Percentiles rank a stretch among this genome's conserved stretches.
Conservation (phyloP, 202 grass and related monocot genomes). For the Schoenoplectus triqueter region DNA sequence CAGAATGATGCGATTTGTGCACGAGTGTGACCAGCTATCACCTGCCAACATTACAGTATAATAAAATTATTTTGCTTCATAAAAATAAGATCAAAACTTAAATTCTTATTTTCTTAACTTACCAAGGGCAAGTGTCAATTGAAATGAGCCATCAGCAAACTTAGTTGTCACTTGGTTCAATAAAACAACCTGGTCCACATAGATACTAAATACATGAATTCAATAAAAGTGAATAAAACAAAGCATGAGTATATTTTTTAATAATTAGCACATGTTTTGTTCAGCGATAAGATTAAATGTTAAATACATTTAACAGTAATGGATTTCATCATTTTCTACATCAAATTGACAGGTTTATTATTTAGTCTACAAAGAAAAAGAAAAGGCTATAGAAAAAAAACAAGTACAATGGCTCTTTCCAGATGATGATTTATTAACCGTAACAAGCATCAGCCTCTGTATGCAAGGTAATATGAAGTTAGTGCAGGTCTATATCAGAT, state of each 20-base stretch:
- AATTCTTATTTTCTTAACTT: slow-evolving; percentile 36
- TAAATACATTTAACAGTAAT: neutral
- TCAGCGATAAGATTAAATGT: neutral
- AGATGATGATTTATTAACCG: neutral
- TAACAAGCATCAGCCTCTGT: neutral
- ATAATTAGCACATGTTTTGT: neutral
- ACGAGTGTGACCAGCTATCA: slow-evolving; percentile 93
- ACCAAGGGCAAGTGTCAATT: slow-evolving; percentile 90
- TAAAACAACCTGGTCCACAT: slow-evolving; percentile 71
- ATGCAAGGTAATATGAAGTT: neutral
- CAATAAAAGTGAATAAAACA: neutral
- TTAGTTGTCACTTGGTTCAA: slow-evolving; percentile 97
- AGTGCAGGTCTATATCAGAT: neutral
- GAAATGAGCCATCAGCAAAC: slow-evolving; percentile 86
- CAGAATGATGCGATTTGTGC: slow-evolving; percentile 83
- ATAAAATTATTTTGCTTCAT: neutral
- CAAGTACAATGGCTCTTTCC: neutral
- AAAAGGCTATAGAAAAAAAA: neutral
- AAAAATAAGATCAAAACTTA: neutral
- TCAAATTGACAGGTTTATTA: neutral
- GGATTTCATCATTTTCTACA: neutral
- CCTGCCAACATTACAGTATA: slow-evolving; percentile 47
- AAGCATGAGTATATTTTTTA: neutral
- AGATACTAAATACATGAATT: neutral
- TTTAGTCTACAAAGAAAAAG: neutral